These are phyloP conservation scores for Tephrocybe sp. DNA, from an alignment of 768 basidiomycete species.

Conservation along the genomic window DNA sequence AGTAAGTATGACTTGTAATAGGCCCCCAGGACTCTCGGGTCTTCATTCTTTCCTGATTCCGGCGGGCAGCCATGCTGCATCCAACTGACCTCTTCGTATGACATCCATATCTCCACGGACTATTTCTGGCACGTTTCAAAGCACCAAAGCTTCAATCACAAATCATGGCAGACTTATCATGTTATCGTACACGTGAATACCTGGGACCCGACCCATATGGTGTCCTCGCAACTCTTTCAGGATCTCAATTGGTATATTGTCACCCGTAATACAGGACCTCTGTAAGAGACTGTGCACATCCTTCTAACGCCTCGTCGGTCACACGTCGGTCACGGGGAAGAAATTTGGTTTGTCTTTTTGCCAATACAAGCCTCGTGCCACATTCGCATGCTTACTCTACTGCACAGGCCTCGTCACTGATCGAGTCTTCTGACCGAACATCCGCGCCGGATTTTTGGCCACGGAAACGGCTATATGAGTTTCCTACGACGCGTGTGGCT, in stretches of 20 bases:
- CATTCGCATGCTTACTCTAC: neutral
- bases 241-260: neutral
- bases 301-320: too few species aligned
- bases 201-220: conserved; percentile 9
- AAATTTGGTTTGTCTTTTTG: conserved; percentile 8
- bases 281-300: too few species aligned
- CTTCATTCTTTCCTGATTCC: neutral
- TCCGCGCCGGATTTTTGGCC: conserved; percentile 2
- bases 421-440: conserved; percentile 14
- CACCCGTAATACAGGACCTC: too few species aligned
- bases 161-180: neutral
- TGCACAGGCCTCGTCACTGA: conserved; percentile 2
- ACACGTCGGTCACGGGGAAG: conserved; percentile 7
- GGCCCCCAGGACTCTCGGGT: too few species aligned
- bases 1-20: too few species aligned
- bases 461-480: conserved; percentile 4
- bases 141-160: neutral
- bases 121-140: neutral
- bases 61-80: too few species aligned
- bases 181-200: conserved; percentile 11
- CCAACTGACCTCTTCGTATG: neutral
- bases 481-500: conserved; percentile 9
- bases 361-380: conserved; percentile 9
- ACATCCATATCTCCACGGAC: too few species aligned
- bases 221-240: neutral